Evolutionary conservation across 169 alveolate genomes (phyloP).

Genomic region (Babesia divergens): DNA sequence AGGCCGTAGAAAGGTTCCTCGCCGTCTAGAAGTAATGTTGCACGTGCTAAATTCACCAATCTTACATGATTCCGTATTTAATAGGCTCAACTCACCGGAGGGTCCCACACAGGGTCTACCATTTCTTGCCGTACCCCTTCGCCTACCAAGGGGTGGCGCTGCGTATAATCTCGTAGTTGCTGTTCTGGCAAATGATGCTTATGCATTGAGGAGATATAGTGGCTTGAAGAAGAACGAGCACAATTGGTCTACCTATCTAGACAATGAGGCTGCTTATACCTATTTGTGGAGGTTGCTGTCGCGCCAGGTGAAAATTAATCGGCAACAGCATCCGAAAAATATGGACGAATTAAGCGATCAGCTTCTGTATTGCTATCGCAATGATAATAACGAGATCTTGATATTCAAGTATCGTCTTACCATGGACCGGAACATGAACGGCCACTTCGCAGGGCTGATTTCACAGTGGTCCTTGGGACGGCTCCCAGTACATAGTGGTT

Average conservation of each 20-base stretch:
- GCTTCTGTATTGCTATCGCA: conserved; percentile 7
- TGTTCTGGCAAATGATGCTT: conserved; percentile 23
- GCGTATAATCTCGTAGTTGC: conserved; percentile 35
- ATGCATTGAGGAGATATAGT: not conserved
- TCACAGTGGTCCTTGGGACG: conserved; percentile 48
- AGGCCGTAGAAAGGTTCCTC: conserved; percentile 26
- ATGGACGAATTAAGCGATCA: not conserved
- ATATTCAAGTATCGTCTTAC: conserved; percentile 28
- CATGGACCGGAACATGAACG: conserved; percentile 21
- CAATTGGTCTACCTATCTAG: conserved; percentile 60
- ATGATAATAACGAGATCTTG: conserved; percentile 14
- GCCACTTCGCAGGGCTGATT: conserved; percentile 24
- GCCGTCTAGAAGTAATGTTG: conserved; percentile 45
- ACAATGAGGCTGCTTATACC: conserved; percentile 65
- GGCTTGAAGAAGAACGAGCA: conserved; percentile 7
- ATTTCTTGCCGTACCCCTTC: conserved; percentile 17
- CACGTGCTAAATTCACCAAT: conserved; percentile 56
- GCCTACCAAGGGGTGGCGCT: conserved; percentile 42
- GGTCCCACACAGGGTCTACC: conserved; percentile 5
- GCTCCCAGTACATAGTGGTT: conserved; percentile 13
- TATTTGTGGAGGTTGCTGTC: conserved; percentile 49
- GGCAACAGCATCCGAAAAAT: not conserved
- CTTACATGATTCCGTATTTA: conserved; percentile 33
- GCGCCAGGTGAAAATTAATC: conserved; percentile 26
- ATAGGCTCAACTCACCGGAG: not conserved